phyloP scores from a whole-genome alignment of 2,329 filamentous ascomycete species.

The Endoconidiophora polonica region DNA sequence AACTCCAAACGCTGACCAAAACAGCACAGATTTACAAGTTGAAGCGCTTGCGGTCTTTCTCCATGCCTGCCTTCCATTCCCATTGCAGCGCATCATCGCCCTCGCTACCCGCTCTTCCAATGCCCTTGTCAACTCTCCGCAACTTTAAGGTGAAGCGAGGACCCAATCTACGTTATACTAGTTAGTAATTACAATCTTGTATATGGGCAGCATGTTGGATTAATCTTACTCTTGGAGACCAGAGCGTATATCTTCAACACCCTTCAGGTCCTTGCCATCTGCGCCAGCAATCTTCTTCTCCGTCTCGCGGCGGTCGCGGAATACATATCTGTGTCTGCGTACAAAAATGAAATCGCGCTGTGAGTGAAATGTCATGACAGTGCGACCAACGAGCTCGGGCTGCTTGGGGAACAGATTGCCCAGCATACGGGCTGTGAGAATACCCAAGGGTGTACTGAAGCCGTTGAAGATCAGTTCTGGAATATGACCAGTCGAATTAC shows the following conservation, averaged over 20 bases:
- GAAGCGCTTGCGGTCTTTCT: conserved; percentile 86
- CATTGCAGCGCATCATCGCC: conserved; percentile 69
- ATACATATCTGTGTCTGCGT: conserved; percentile 76
- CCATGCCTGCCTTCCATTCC: conserved; percentile 93
- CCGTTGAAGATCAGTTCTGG: conserved; percentile 86
- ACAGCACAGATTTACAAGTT: conserved; percentile 44
- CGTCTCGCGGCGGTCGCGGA: conserved; percentile 70
- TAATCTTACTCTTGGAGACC: conserved; percentile 59
- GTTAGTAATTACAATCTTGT: background rate
- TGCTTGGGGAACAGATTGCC: conserved; percentile 42
- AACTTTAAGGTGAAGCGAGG: conserved; percentile 63
- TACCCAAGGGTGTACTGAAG: conserved; percentile 82
- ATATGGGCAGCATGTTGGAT: background rate
- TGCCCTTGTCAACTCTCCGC: conserved; percentile 76
- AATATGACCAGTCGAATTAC: conserved; percentile 72
- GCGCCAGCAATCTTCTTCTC: conserved; percentile 74
- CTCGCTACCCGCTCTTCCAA: conserved; percentile 50
- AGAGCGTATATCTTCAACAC: conserved; percentile 69
- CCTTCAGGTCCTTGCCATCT: conserved; percentile 70
- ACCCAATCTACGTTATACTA: conserved; percentile 30
- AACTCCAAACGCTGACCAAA: conserved; percentile 10
- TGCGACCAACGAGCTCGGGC: conserved; percentile 70
- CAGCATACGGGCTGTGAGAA: conserved; percentile 76
- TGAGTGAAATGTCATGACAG: conserved; percentile 86
- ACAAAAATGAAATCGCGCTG: conserved; percentile 95